Evolutionary conservation across 345 rosid genomes (phyloP), one percentile per base, ranked within the genome.

Genomic region (Syzygium aromaticum): DNA sequence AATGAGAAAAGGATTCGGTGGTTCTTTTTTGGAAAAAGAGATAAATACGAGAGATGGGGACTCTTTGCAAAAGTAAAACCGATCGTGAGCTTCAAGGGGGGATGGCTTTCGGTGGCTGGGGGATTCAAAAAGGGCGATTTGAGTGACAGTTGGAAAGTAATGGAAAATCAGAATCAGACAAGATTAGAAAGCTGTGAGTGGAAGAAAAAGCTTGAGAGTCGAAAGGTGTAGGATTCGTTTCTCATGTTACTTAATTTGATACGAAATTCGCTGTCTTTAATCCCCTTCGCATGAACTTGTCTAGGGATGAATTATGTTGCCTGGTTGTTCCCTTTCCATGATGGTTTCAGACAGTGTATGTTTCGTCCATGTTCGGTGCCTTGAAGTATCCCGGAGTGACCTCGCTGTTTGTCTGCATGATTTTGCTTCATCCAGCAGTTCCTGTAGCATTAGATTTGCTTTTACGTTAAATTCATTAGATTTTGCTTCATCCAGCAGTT

Each of bases 401-500:
- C 61, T 23, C 0, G 2, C 23, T 56, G 61, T 56, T 56, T 56
- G n/a, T 56, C 25, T 56, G n/a, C n/a, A 0, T 56, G 61, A 23
- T 9, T 56, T 56, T 56, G n/a, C 61, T 56, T 56, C 61, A 23
- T 56, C 61, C 61, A 56, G n/a, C n/a, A 56, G n/a, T n/a, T 56
- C 0, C 6, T 10, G n/a, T 56, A 23, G 61, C 2, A 0, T 56
- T 56, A 0, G 2, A 56, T 56, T 56, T 3, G 6, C 61, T 56
- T 56, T 56, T 56, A 56, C n/a, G 11, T 56, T 23, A 56, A 3
- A 23, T 56, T 56, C 6, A 9, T 56, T 0, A 56, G 23, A 23
- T 1, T 56, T 56, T 56, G n/a, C n/a, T 56, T 56, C 61, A 43
- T 43, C 10, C n/a, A 23, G 10, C 9, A 56, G 61, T 56, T 56